A percentile compares a stretch with the other conserved stretches of the same genome.
phyloP scores from a whole-genome alignment of 352 stramenopile genomes.

The Phytophthora niederhauseri region DNA sequence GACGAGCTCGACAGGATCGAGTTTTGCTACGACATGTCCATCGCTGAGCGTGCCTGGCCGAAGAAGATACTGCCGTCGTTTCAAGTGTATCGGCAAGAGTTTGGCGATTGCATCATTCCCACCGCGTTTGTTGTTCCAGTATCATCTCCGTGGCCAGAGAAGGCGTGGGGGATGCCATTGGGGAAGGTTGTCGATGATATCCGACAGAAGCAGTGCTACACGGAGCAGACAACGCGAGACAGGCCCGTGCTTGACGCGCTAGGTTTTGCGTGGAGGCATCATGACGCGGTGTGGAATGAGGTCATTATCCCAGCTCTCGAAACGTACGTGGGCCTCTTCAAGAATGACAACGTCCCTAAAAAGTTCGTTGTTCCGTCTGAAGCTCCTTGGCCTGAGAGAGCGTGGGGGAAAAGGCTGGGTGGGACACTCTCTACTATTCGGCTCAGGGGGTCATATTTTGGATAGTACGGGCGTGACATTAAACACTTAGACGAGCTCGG shows the following conservation, averaged over 20 bases:
- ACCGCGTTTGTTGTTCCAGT: too few species aligned
- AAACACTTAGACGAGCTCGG: too few species aligned
- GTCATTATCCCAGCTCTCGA: background rate
- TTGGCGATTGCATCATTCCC: too few species aligned
- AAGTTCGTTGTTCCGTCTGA: background rate
- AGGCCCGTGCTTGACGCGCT: background rate
- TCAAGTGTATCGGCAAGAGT: too few species aligned
- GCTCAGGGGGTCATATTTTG: too few species aligned
- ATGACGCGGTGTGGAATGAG: background rate
- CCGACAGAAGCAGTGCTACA: background rate
- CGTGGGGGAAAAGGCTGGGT: background rate
- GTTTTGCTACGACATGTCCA: background rate
- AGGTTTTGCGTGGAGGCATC: background rate
- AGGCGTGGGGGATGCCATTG: background rate
- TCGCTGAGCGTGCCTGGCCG: too few species aligned
- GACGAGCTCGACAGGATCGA: background rate
- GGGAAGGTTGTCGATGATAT: background rate
- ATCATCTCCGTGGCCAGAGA: too few species aligned
- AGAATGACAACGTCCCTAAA: background rate
- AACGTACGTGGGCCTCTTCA: background rate
- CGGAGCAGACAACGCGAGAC: background rate
- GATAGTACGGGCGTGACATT: too few species aligned
- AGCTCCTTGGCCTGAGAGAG: background rate
- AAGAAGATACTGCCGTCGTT: too few species aligned
- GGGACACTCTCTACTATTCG: too few species aligned